Conservation (phyloP, 1,139 yeast species). For the Eremothecium cymbalariae region DNA sequence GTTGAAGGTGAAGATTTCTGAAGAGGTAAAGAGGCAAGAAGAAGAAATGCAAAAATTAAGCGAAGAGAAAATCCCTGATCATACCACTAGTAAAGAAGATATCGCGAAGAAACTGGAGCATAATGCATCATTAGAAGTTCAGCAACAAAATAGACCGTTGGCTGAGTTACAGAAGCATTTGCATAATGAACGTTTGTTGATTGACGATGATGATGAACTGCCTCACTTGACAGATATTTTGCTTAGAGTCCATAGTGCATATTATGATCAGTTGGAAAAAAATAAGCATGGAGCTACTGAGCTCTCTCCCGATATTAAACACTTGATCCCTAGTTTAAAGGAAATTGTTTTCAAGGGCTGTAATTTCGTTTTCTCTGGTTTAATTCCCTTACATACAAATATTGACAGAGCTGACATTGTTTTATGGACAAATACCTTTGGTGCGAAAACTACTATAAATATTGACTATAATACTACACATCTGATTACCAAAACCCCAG, state of each 20-base stretch:
- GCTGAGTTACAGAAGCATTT: conserved; percentile 75
- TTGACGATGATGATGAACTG: conserved; percentile 78
- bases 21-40: conserved; percentile 32
- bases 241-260: conserved; percentile 53
- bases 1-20: conserved; percentile 29
- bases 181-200: conserved; percentile 57
- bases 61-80: conserved; percentile 23
- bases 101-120: conserved; percentile 37
- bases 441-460: conserved; percentile 75
- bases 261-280: conserved; percentile 38
- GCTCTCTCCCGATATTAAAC: conserved; percentile 48
- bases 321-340: conserved; percentile 68
- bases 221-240: conserved; percentile 56
- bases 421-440: conserved; percentile 86
- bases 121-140: conserved; percentile 35
- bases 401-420: conserved; percentile 75
- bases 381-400: conserved; percentile 70
- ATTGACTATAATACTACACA: conserved; percentile 76
- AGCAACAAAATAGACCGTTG: conserved; percentile 57
- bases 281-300: conserved; percentile 20
- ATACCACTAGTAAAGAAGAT: conserved; percentile 30
- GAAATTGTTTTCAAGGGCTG: conserved; percentile 57
- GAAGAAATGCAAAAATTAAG: conserved; percentile 23
- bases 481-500: conserved; percentile 70
- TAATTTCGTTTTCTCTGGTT: conserved; percentile 73